Conservation (phyloP, 192 early-diverging fungal species). For the Podila epicladia region DNA sequence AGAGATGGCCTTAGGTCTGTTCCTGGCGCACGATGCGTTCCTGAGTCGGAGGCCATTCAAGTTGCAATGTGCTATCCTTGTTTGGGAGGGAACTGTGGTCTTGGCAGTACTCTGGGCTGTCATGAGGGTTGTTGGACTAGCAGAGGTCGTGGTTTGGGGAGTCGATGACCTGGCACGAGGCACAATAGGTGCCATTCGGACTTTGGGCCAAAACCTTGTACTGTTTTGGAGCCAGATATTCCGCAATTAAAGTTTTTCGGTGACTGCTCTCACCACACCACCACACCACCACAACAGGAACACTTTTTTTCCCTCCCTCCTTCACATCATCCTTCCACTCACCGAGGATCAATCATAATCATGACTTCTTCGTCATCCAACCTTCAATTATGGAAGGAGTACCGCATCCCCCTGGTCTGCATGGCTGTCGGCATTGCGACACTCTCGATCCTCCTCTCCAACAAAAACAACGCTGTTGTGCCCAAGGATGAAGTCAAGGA, state of each 20-base stretch:
- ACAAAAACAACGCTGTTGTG: conserved; percentile 15
- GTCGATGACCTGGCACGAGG: conserved; percentile 33
- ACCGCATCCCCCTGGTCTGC: conserved; percentile 48
- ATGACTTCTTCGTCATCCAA: conserved; percentile 37
- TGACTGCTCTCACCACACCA: not conserved
- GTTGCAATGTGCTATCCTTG: conserved; percentile 31
- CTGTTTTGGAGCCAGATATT: not conserved
- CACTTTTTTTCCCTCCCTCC: not conserved
- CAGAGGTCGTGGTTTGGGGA: conserved; percentile 36
- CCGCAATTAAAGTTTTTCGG: too few relatives aligned
- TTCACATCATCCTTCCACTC: too few relatives aligned
- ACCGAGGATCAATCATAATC: not conserved
- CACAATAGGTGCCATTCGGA: conserved; percentile 11
- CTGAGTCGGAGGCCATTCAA: conserved; percentile 27
- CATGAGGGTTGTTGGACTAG: conserved; percentile 31
- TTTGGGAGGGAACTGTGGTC: conserved; percentile 29
- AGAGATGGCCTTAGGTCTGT: conserved; percentile 36
- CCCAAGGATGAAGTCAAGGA: conserved; percentile 10
- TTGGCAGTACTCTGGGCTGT: conserved; percentile 24
- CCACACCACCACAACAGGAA: not conserved
- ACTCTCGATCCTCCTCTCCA: conserved; percentile 36
- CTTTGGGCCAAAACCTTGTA: not conserved
- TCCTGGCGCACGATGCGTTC: conserved; percentile 41
- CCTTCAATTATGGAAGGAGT: conserved; percentile 49
- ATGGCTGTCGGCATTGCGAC: conserved; percentile 47